These are phyloP conservation scores for Artemisia tridentata DNA, from an alignment of 129 eudicot genomes.

Conservation along the genomic window DNA sequence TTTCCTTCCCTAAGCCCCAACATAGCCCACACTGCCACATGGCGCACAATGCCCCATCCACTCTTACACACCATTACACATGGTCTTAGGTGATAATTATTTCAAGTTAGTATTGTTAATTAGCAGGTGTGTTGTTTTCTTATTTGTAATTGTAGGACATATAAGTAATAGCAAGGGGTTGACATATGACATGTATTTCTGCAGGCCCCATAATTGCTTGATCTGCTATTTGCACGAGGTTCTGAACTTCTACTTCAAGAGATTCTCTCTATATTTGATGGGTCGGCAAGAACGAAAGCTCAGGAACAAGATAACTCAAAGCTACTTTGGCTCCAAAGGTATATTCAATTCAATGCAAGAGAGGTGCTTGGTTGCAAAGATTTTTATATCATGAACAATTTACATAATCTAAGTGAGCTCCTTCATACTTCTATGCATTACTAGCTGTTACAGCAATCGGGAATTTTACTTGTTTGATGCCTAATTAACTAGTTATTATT, in stretches of 20 bases:
- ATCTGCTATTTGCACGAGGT: too few relatives aligned
- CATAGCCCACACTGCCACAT: too few relatives aligned
- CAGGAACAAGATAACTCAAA: conserved; percentile 75
- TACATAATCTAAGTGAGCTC: neutral
- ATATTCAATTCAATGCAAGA: conserved; percentile 5
- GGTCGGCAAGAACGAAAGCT: conserved; percentile 69
- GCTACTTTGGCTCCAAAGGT: conserved; percentile 96
- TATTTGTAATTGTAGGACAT: conserved; percentile 1
- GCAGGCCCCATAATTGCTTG: too few relatives aligned
- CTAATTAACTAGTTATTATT: neutral
- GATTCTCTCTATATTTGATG: conserved; percentile 79
- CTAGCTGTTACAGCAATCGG: neutral
- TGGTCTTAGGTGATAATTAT: too few relatives aligned
- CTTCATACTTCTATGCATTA: neutral
- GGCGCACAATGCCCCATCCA: too few relatives aligned
- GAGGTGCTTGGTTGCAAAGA: neutral
- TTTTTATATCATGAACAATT: conserved; percentile 3
- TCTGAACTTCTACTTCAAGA: too few relatives aligned
- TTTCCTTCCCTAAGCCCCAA: too few relatives aligned
- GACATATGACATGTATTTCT: neutral
- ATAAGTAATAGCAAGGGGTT: neutral
- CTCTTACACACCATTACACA: too few relatives aligned
- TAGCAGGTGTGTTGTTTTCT: neutral
- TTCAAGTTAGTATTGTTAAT: neutral
- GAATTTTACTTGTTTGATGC: neutral